Evolutionary conservation across 2,329 filamentous ascomycete species (phyloP).

Genomic region (Beauveria brongniartii): DNA sequence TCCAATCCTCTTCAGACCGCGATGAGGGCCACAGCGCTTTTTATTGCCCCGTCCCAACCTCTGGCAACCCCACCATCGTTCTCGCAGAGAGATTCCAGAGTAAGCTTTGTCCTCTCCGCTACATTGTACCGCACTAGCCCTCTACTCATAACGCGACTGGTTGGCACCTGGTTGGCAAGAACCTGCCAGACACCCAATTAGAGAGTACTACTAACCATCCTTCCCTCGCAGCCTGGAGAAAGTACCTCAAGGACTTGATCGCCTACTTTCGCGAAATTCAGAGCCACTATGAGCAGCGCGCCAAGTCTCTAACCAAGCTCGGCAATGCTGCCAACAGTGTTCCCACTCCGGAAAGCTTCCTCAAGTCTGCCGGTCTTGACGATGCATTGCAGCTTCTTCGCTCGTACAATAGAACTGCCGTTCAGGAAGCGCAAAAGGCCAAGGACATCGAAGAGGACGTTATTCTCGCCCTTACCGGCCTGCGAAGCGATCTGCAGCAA

Average conservation of each 20-base stretch:
- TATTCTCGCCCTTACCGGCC: conserved; percentile 73
- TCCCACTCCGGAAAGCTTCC: conserved; percentile 64
- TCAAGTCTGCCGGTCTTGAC: conserved; percentile 73
- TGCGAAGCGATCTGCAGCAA: conserved; percentile 81
- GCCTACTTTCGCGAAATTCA: conserved; percentile 91
- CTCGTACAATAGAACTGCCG: conserved; percentile 72
- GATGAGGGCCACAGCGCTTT: conserved; percentile 77
- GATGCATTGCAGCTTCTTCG: conserved; percentile 77
- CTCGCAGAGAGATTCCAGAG: conserved; percentile 84
- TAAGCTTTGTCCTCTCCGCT: conserved; percentile 33
- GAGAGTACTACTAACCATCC: neutral
- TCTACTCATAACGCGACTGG: neutral
- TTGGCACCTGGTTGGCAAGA: neutral
- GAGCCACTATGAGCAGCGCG: conserved; percentile 74
- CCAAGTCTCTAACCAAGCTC: conserved; percentile 75
- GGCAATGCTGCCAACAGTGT: conserved; percentile 80
- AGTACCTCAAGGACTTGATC: conserved; percentile 89
- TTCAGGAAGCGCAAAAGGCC: conserved; percentile 78
- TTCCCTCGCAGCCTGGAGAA: conserved; percentile 68
- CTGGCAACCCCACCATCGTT: conserved; percentile 78
- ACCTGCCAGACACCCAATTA: neutral
- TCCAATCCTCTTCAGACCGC: conserved; percentile 60
- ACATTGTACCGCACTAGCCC: neutral
- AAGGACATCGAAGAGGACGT: conserved; percentile 88
- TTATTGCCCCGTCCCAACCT: conserved; percentile 80